These are phyloP conservation scores for Colletotrichum cordylinicola DNA, from an alignment of 2,329 filamentous ascomycete species.

Conservation along the genomic window DNA sequence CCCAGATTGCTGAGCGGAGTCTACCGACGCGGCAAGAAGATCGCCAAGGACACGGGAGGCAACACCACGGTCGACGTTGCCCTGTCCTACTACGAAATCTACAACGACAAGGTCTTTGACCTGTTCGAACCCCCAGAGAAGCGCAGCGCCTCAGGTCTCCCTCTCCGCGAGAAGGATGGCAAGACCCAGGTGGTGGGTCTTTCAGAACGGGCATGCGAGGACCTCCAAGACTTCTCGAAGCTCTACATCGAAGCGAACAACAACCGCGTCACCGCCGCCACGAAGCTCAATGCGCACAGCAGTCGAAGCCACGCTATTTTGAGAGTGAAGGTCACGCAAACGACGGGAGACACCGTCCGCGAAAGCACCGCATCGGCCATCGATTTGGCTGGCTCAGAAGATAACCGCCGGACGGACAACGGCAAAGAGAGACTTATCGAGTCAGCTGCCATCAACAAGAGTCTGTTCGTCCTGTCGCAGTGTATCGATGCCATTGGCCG, in stretches of 20 bases:
- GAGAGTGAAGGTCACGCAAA: conserved; percentile 86
- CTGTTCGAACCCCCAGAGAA: conserved; percentile 88
- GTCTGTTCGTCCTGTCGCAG: conserved; percentile 90
- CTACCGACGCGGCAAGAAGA: conserved; percentile 84
- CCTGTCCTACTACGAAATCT: conserved; percentile 95
- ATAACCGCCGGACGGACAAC: conserved; percentile 93
- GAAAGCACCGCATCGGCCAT: conserved; percentile 92
- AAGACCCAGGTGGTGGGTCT: conserved; percentile 88
- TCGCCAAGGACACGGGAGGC: conserved; percentile 78
- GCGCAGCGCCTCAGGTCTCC: conserved; percentile 79
- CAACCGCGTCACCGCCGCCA: conserved; percentile 87
- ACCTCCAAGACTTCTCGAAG: conserved; percentile 87
- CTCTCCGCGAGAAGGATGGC: conserved; percentile 83
- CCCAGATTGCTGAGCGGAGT: conserved; percentile 84
- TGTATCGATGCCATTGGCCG: conserved; percentile 93
- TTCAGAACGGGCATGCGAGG: conserved; percentile 81
- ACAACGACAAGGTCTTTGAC: conserved; percentile 95
- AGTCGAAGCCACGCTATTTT: conserved; percentile 90
- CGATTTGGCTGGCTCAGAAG: conserved; percentile 93
- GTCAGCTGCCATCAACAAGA: conserved; percentile 97
- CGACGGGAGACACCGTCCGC: conserved; percentile 68
- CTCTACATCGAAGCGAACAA: conserved; percentile 92
- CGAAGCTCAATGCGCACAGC: conserved; percentile 91
- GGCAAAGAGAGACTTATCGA: conserved; percentile 92
- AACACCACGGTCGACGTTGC: conserved; percentile 75